Evolutionary conservation across 2,329 filamentous ascomycete genomes (phyloP).

Genomic region (Aquanectria penicillioides): DNA sequence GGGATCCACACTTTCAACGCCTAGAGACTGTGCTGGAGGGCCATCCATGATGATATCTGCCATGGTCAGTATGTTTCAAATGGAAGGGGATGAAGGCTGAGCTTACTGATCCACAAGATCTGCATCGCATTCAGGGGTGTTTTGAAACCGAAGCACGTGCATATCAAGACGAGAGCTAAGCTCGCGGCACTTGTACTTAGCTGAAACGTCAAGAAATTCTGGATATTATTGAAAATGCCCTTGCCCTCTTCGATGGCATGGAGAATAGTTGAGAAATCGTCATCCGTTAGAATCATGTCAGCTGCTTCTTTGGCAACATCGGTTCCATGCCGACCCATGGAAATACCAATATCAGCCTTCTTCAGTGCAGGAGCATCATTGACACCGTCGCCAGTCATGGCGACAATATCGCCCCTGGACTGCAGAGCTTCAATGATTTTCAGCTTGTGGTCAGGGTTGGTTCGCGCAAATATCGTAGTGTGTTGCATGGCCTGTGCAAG

Average conservation of each 20-base stretch:
- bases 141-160: constrained; percentile 91
- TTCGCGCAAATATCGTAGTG: constrained; percentile 94
- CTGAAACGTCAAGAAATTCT: constrained; percentile 99
- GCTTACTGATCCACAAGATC: constrained; percentile 98
- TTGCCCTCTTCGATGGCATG: constrained; percentile 98
- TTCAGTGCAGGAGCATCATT: constrained; percentile 98
- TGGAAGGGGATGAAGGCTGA: not conserved
- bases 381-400: constrained; percentile 98
- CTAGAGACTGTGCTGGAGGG: constrained; percentile 94
- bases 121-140: constrained; percentile 99
- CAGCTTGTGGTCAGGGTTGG: constrained; percentile 96
- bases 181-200: constrained; percentile 96
- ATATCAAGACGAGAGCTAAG: constrained; percentile 88
- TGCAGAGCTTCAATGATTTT: constrained; percentile 95
- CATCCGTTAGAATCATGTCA: constrained; percentile 92
- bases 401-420: constrained; percentile 92
- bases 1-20: constrained; percentile 93
- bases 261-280: constrained; percentile 91
- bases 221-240: constrained; percentile 99
- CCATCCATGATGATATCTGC: constrained; percentile 99
- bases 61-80: constrained; percentile 25
- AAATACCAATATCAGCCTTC: constrained; percentile 96
- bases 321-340: constrained; percentile 94
- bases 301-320: constrained; percentile 96
- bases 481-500: constrained; percentile 85